Percentiles rank a stretch among this genome's conserved stretches.
These are phyloP conservation scores for Penicillium sp. DNA, from an alignment of 2,329 filamentous ascomycete species.

Conservation along the genomic window DNA sequence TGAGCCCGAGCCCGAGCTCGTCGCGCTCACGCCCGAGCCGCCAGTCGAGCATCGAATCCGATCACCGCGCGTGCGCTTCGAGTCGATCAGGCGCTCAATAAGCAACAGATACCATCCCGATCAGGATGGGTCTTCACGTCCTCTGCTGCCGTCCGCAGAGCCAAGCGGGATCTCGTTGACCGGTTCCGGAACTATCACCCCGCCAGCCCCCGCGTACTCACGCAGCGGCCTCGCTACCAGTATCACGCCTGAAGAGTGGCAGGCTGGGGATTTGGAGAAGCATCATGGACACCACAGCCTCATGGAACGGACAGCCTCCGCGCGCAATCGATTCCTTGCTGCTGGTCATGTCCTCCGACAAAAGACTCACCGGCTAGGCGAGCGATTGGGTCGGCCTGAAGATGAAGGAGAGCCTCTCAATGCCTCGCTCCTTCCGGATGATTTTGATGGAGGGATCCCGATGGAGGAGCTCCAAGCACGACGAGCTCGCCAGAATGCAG, in stretches of 20 bases:
- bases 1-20: no score
- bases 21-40: not conserved
- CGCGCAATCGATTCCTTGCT: slow-evolving; percentile 24
- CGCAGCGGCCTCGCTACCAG: slow-evolving; percentile 10
- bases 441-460: slow-evolving; percentile 24
- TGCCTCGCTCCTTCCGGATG: slow-evolving; percentile 28
- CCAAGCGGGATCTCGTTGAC: slow-evolving; percentile 8
- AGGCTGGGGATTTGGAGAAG: slow-evolving; percentile 13
- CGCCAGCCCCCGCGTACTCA: slow-evolving; percentile 21
- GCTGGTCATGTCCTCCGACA: slow-evolving; percentile 29
- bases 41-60: slow-evolving; percentile 5
- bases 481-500: slow-evolving; percentile 17
- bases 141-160: slow-evolving; percentile 14
- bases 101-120: slow-evolving; percentile 10
- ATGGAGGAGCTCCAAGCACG: slow-evolving; percentile 20
- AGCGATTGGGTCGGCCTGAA: slow-evolving; percentile 29
- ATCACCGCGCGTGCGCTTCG: slow-evolving; percentile 22
- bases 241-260: slow-evolving; percentile 5
- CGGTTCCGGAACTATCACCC: slow-evolving; percentile 20
- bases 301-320: slow-evolving; percentile 16
- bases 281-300: not conserved
- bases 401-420: slow-evolving; percentile 31
- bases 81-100: slow-evolving; percentile 14
- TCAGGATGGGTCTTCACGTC: slow-evolving; percentile 1
- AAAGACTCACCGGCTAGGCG: slow-evolving; percentile 26